A percentile compares a stretch with the other conserved stretches of the same genome.
These are phyloP conservation scores for Linum usitatissimum DNA, from an alignment of 345 rosid species.

Conservation along the genomic window DNA sequence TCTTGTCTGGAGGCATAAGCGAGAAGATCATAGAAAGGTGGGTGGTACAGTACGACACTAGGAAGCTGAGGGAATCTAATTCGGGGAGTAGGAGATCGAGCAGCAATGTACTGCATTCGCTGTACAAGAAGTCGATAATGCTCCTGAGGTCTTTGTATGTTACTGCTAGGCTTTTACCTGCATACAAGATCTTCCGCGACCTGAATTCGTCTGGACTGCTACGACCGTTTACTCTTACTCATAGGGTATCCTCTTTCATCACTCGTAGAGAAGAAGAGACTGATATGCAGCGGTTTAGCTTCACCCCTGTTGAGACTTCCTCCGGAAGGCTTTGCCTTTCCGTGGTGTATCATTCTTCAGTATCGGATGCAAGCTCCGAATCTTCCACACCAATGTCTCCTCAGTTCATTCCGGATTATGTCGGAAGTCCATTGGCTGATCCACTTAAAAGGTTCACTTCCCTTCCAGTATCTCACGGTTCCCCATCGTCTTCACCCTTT, in stretches of 20 bases:
- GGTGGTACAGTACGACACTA: constrained; percentile 70
- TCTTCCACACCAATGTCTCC: constrained; percentile 73
- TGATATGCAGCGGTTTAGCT: constrained; percentile 75
- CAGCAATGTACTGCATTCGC: constrained; percentile 42
- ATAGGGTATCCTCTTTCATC: constrained; percentile 69
- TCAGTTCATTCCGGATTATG: constrained; percentile 76
- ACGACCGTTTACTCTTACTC: constrained; percentile 44
- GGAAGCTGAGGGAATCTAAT: constrained; percentile 42
- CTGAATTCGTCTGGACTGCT: constrained; percentile 67
- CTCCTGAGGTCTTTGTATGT: constrained; percentile 78
- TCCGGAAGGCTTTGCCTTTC: constrained; percentile 85
- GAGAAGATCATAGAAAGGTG: constrained; percentile 89
- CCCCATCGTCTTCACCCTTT: constrained; percentile 72
- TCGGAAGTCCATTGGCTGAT: constrained; percentile 93
- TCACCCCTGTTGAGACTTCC: constrained; percentile 72
- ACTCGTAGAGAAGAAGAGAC: constrained; percentile 74
- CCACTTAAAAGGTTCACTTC: constrained; percentile 75
- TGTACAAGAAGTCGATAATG: constrained; percentile 72
- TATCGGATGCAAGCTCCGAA: constrained; percentile 55
- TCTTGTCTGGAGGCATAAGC: constrained; percentile 35
- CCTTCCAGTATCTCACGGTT: constrained; percentile 56
- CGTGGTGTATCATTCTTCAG: constrained; percentile 47
- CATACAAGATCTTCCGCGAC: constrained; percentile 69
- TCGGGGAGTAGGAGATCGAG: constrained; percentile 54
- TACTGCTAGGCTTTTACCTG: constrained; percentile 83